These are phyloP conservation scores for Thermothelomyces thermophilus DNA, from an alignment of 2,329 filamentous ascomycete species.

Conservation along the genomic window DNA sequence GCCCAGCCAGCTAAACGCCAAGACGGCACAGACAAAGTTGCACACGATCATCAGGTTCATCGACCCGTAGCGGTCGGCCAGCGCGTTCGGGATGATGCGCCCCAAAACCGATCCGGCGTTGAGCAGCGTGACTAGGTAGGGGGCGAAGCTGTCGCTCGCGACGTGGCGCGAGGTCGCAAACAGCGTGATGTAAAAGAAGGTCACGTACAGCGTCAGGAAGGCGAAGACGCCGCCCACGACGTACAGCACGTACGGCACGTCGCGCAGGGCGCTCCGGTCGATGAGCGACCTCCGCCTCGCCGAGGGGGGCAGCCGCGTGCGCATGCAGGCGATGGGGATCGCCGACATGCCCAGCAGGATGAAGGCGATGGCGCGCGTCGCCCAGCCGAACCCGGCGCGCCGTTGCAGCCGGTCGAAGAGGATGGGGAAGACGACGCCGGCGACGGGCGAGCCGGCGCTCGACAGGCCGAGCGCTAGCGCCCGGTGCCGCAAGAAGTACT, in stretches of 20 bases:
- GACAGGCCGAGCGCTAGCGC: slow-evolving; percentile 39
- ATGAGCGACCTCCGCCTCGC: slow-evolving; percentile 29
- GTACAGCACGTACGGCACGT: slow-evolving; percentile 35
- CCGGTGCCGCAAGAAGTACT: slow-evolving; percentile 35
- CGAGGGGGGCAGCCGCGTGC: slow-evolving; percentile 29
- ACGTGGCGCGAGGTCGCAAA: slow-evolving; percentile 37
- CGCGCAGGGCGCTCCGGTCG: slow-evolving; percentile 33
- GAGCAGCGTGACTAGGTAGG: slow-evolving; percentile 37
- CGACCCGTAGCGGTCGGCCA: slow-evolving; percentile 39
- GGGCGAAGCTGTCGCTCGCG: slow-evolving; percentile 30
- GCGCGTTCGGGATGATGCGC: slow-evolving; percentile 38
- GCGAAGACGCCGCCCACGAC: slow-evolving; percentile 33
- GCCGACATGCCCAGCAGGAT: slow-evolving; percentile 34
- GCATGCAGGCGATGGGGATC: slow-evolving; percentile 37
- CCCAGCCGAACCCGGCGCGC: slow-evolving; percentile 33
- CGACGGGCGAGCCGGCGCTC: slow-evolving; percentile 31
- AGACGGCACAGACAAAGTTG: slow-evolving; percentile 29
- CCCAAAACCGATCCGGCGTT: slow-evolving; percentile 42
- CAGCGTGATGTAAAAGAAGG: slow-evolving; percentile 43
- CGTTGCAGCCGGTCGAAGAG: slow-evolving; percentile 32
- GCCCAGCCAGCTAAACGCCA: slow-evolving; percentile 37
- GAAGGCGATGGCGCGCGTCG: slow-evolving; percentile 48
- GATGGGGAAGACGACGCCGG: slow-evolving; percentile 42
- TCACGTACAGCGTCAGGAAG: slow-evolving; percentile 42
- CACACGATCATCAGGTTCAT: slow-evolving; percentile 34